phyloP scores from a whole-genome alignment of 2,329 filamentous ascomycete genomes.

The Pseudocercospora cruenta region DNA sequence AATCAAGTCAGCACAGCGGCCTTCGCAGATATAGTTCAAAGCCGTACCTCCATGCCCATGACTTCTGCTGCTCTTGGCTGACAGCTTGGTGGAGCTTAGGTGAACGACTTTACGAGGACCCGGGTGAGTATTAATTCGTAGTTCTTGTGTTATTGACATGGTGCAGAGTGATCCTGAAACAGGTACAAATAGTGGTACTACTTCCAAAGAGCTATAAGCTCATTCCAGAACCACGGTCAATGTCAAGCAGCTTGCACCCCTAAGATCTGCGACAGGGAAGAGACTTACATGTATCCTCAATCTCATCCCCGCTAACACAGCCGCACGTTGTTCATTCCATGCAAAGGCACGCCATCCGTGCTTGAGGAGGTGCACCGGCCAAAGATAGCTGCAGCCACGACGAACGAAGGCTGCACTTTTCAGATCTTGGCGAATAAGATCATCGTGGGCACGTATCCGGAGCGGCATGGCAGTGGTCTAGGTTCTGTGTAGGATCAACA shows the following conservation, averaged over 20 bases:
- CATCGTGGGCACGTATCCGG: not conserved
- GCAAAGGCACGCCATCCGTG: slow-evolving; percentile 8
- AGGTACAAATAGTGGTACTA: not conserved
- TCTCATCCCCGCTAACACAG: not conserved
- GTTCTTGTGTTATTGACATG: slow-evolving; percentile 2
- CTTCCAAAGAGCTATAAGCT: not conserved
- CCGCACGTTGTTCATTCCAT: not conserved
- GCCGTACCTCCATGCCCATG: not conserved
- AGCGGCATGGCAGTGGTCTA: slow-evolving; percentile 3
- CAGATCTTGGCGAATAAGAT: slow-evolving; percentile 10
- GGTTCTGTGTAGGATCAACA: slow-evolving; percentile 8
- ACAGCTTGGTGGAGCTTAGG: not conserved
- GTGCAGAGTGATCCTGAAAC: not conserved
- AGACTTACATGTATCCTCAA: not conserved
- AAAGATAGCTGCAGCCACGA: slow-evolving; percentile 1
- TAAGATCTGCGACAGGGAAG: slow-evolving; percentile 1
- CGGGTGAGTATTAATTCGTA: slow-evolving; percentile 1
- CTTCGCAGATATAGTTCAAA: not conserved
- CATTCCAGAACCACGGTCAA: not conserved
- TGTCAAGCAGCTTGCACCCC: not conserved
- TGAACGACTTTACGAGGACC: not conserved
- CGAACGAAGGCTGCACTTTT: not conserved
- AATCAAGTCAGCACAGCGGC: not conserved
- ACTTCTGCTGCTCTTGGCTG: not conserved
- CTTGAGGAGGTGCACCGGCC: not conserved